These are phyloP conservation scores for Metschnikowia aberdeeniae DNA, from an alignment of 805 yeast genomes.

Conservation along the genomic window DNA sequence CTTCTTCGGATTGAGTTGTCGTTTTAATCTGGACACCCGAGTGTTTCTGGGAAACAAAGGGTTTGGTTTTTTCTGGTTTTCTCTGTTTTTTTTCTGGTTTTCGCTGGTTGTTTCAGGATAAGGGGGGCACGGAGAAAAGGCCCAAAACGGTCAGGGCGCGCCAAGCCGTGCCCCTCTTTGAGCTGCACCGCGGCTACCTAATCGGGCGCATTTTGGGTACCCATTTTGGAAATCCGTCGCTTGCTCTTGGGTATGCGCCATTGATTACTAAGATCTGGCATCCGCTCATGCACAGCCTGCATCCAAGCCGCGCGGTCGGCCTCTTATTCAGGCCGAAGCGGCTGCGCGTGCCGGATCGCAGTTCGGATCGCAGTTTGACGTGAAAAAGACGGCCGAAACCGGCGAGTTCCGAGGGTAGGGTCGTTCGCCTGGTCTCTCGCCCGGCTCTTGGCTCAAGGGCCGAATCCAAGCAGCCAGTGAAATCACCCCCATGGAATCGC, in stretches of 20 bases:
- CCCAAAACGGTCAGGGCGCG: background rate
- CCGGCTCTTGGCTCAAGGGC: too few species aligned
- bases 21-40: too few species aligned
- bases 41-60: too few species aligned
- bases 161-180: background rate
- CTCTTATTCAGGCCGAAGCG: background rate
- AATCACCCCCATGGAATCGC: too few species aligned
- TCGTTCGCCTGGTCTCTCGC: too few species aligned
- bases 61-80: too few species aligned
- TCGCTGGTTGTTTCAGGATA: too few species aligned
- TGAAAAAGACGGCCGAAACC: background rate
- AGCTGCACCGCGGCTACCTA: background rate
- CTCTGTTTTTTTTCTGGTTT: too few species aligned
- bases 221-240: background rate
- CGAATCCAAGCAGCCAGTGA: too few species aligned
- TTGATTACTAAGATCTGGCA: background rate
- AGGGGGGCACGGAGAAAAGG: background rate
- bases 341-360: background rate
- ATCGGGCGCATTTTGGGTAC: too few species aligned
- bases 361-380: too few species aligned
- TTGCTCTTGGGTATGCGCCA: background rate
- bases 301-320: background rate
- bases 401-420: background rate
- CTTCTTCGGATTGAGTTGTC: too few species aligned
- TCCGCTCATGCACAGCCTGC: slow-evolving; percentile 1